phyloP scores from a whole-genome alignment of 2,329 filamentous ascomycete genomes.

The Neopestalotiopsis sp. region DNA sequence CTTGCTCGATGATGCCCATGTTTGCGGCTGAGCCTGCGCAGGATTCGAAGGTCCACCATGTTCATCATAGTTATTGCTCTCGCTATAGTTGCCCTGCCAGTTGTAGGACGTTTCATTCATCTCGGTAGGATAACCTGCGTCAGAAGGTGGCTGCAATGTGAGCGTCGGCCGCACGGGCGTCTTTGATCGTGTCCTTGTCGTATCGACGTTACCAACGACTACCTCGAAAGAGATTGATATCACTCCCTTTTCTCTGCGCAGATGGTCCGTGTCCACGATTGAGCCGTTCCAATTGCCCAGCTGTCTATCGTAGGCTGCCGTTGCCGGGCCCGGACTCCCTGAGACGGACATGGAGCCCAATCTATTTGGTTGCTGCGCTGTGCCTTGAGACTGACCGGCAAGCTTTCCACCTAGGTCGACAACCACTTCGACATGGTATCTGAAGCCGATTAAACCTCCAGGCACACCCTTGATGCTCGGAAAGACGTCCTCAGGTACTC shows the following conservation, averaged over 20 bases:
- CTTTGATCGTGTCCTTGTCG: constrained; percentile 41
- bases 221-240: constrained; percentile 86
- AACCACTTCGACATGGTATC: constrained; percentile 91
- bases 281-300: constrained; percentile 64
- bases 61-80: constrained; percentile 30
- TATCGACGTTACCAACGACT: constrained; percentile 85
- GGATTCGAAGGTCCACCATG: constrained; percentile 15
- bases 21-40: constrained; percentile 28
- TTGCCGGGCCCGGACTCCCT: constrained; percentile 32
- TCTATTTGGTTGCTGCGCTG: constrained; percentile 47
- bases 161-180: constrained; percentile 30
- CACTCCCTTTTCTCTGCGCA: constrained; percentile 90
- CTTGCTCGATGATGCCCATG: constrained; percentile 33
- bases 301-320: constrained; percentile 42
- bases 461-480: constrained; percentile 91
- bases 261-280: constrained; percentile 85
- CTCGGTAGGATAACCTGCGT: constrained; percentile 24
- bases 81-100: constrained; percentile 38
- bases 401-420: constrained; percentile 90
- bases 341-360: constrained; percentile 44
- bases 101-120: constrained; percentile 32
- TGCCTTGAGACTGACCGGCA: constrained; percentile 56
- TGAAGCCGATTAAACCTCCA: constrained; percentile 93
- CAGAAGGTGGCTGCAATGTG: constrained; percentile 27
- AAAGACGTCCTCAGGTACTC: constrained; percentile 88